A percentile compares a stretch with the other conserved stretches of the same genome.
Evolutionary conservation across 148 eudicot species (phyloP).

Genomic region (Spergularia marina): DNA sequence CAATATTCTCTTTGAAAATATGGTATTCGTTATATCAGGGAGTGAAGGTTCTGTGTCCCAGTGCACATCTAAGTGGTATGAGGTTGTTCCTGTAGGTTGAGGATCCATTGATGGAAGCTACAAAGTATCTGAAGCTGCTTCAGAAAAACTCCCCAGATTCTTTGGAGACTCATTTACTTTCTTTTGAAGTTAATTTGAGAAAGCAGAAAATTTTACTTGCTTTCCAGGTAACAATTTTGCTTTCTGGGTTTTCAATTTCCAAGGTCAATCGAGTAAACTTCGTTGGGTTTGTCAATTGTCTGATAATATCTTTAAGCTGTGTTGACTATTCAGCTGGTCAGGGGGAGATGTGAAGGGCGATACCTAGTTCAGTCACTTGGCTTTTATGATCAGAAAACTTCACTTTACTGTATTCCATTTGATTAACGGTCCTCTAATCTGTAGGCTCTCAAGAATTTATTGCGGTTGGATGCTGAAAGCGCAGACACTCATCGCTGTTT

Average conservation of each 20-base stretch:
- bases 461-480: conserved; percentile 78
- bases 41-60: background rate
- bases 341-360: background rate
- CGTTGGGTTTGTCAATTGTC: background rate
- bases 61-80: background rate
- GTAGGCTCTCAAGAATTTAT: conserved; percentile 87
- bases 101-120: conserved; percentile 87
- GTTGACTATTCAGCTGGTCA: background rate
- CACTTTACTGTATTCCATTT: conserved; percentile 2
- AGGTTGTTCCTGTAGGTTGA: conserved; percentile 56
- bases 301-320: background rate
- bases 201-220: conserved; percentile 81
- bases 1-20: background rate
- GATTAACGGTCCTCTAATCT: conserved; percentile 11
- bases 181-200: conserved; percentile 93
- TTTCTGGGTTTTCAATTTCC: background rate
- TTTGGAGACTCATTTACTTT: conserved; percentile 78
- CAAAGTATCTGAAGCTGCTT: conserved; percentile 86
- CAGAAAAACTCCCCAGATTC: conserved; percentile 84
- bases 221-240: conserved; percentile 58
- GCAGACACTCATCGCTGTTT: conserved; percentile 86
- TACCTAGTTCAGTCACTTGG: background rate
- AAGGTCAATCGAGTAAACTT: background rate
- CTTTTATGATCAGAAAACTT: background rate
- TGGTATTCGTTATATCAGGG: background rate